phyloP scores from a whole-genome alignment of 306 rosid genomes.

The Geum urbanum region DNA sequence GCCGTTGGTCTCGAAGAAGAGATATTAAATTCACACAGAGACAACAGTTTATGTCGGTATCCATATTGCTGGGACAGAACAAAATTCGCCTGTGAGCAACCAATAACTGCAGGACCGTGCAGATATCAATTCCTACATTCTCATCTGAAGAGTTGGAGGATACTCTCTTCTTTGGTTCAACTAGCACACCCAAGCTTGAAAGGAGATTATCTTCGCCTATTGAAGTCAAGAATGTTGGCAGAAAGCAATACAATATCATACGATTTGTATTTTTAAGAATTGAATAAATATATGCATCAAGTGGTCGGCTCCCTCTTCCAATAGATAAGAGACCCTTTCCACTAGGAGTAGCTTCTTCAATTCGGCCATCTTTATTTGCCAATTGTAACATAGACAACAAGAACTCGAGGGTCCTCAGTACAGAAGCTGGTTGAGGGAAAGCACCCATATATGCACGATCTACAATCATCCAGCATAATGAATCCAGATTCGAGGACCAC shows the following conservation, averaged over 20 bases:
- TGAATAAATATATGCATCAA: constrained; percentile 92
- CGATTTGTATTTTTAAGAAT: constrained; percentile 89
- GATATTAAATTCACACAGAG: constrained; percentile 81
- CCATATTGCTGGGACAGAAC: constrained; percentile 92
- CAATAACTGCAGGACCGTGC: constrained; percentile 78
- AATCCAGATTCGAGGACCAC: constrained; percentile 93
- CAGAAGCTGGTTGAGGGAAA: constrained; percentile 85
- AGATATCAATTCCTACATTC: constrained; percentile 72
- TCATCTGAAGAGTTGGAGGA: constrained; percentile 44
- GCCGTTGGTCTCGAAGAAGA: constrained; percentile 75
- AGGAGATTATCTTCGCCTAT: constrained; percentile 87
- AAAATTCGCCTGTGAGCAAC: constrained; percentile 83
- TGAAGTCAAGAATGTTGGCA: constrained; percentile 72
- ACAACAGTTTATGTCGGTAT: constrained; percentile 94
- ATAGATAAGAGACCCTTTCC: constrained; percentile 90
- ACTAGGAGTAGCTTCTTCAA: constrained; percentile 86
- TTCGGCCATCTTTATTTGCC: constrained; percentile 95
- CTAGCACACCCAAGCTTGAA: constrained; percentile 55
- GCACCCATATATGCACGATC: constrained; percentile 99
- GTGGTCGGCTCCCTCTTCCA: constrained; percentile 88
- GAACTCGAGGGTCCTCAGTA: constrained; percentile 88
- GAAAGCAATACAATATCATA: constrained; percentile 87
- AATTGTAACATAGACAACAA: constrained; percentile 94
- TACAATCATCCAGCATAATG: constrained; percentile 92
- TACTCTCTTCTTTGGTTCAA: constrained; percentile 60